Conservation (phyloP, 768 basidiomycete genomes). For the Serendipita sp. region DNA sequence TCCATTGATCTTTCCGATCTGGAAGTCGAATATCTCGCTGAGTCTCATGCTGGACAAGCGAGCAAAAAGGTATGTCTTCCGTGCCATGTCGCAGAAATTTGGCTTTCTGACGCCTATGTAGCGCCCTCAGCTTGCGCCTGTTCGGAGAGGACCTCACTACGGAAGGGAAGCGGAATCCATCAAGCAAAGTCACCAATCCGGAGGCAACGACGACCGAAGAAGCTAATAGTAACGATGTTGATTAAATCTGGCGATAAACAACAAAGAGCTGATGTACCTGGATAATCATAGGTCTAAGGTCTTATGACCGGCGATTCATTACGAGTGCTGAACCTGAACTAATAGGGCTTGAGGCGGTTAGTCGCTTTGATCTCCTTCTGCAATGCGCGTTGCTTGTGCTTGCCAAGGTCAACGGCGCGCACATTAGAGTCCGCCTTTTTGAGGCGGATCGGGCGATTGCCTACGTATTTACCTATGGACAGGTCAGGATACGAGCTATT, state of each 20-base stretch:
- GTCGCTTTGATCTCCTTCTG: slow-evolving; percentile 90
- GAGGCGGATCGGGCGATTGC: slow-evolving; percentile 90
- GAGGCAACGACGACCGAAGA: slow-evolving; percentile 10
- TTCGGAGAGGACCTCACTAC: slow-evolving; percentile 76
- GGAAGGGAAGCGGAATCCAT: background rate
- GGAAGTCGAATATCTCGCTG: slow-evolving; percentile 82
- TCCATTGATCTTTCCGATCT: slow-evolving; percentile 80
- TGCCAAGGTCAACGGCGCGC: slow-evolving; percentile 83
- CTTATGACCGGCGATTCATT: background rate
- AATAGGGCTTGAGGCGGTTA: slow-evolving; percentile 64
- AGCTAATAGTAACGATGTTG: slow-evolving; percentile 10
- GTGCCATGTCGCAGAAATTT: background rate
- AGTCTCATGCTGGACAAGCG: slow-evolving; percentile 94
- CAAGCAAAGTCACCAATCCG: background rate
- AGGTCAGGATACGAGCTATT: background rate
- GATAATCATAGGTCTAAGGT: background rate
- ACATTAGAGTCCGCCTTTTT: slow-evolving; percentile 88
- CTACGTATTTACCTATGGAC: slow-evolving; percentile 81
- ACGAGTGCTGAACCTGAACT: too few species aligned
- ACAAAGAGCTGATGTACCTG: slow-evolving; percentile 12
- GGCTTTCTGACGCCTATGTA: slow-evolving; percentile 18
- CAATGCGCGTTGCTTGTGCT: slow-evolving; percentile 77
- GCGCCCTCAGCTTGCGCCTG: slow-evolving; percentile 73
- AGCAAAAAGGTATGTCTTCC: slow-evolving; percentile 61
- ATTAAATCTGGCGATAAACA: slow-evolving; percentile 6